phyloP scores from a whole-genome alignment of 1,284 basidiomycete genomes.

The Phellinidium pouzarii region DNA sequence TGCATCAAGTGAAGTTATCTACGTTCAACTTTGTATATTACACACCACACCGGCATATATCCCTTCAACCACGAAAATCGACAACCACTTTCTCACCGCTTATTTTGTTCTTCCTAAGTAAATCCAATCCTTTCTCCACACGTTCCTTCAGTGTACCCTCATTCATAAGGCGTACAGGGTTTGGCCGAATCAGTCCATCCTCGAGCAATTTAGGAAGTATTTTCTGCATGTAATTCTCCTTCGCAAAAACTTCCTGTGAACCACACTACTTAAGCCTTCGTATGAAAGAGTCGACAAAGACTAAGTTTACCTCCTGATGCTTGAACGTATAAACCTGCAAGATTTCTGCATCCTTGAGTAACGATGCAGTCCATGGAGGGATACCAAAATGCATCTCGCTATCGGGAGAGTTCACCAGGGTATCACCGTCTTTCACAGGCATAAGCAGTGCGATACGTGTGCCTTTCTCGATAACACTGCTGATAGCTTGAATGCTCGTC shows the following conservation, averaged over 20 bases:
- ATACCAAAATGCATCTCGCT: slow-evolving; percentile 30
- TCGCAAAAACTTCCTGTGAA: slow-evolving; percentile 34
- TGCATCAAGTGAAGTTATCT: too few relatives aligned
- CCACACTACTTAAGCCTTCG: neutral
- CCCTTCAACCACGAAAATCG: slow-evolving; percentile 20
- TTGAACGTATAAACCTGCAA: slow-evolving; percentile 38
- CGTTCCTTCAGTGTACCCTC: slow-evolving; percentile 36
- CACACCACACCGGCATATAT: too few relatives aligned
- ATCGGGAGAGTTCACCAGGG: slow-evolving; percentile 28
- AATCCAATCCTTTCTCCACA: slow-evolving; percentile 32
- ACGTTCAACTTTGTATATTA: too few relatives aligned
- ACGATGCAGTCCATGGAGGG: slow-evolving; percentile 24
- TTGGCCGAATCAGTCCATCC: slow-evolving; percentile 31
- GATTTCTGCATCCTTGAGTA: slow-evolving; percentile 29
- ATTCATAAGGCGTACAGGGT: slow-evolving; percentile 36
- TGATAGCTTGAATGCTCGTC: slow-evolving; percentile 30
- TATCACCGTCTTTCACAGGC: slow-evolving; percentile 40
- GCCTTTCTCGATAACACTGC: slow-evolving; percentile 30
- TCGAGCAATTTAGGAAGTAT: slow-evolving; percentile 39
- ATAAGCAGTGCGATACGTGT: slow-evolving; percentile 40
- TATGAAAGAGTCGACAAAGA: neutral
- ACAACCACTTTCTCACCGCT: slow-evolving; percentile 45
- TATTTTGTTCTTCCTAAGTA: slow-evolving; percentile 40
- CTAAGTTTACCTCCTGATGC: slow-evolving; percentile 35
- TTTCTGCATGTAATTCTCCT: slow-evolving; percentile 37